Base-by-base conservation (phyloP, 164 flowering plant genomes). In the Taxillus chinensis region DNA sequence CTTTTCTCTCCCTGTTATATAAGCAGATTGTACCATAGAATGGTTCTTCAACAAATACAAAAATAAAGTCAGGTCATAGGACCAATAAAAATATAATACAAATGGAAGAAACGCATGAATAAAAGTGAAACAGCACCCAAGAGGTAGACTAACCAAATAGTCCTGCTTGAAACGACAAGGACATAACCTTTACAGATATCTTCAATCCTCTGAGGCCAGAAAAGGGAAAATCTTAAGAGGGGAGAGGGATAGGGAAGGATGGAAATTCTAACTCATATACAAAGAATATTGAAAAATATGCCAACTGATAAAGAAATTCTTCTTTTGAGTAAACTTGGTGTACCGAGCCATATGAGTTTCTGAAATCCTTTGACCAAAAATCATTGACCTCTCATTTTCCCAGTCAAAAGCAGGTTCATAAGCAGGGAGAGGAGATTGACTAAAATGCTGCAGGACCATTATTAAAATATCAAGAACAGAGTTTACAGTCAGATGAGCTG, bases 371-470 rank as follows among this genome's bases (percentile, higher is more conserved):
- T 89, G 99, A 45, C 99, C 99, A 82, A 82, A 86, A 62, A 89
- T 87, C 78, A 77, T 67, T 43, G 88, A 82, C 69, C 98, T 83
- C 78, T 93, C 99, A 74, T 79, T 89, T 75, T 89, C 97, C 99
- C 99, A 93, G 66, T 93, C 96, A 80, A 93, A 93, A 66, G 95
- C 92, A 56, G 99, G 95, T 71, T 93, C 99, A 78, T 93, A 93
- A 59, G 97, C 95, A 64, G 97, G 95, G 46, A 93, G 79, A 4
- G 97, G 97, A 61, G 96, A 89, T 52, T 73, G 82, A 51, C 95
- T 92, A 76, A 82, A 79, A 74, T 90, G 96, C 99, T 90, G 84
- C 75, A 79, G 61, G 14, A 14, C 45, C 42, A 39, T 37, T 4
- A 43, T 13, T 15, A 55, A 14, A 55, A n/a, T 10, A 27, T 13